These are phyloP conservation scores for Ganoderma leucocontextum DNA, from an alignment of 1,284 basidiomycete species.

Conservation along the genomic window DNA sequence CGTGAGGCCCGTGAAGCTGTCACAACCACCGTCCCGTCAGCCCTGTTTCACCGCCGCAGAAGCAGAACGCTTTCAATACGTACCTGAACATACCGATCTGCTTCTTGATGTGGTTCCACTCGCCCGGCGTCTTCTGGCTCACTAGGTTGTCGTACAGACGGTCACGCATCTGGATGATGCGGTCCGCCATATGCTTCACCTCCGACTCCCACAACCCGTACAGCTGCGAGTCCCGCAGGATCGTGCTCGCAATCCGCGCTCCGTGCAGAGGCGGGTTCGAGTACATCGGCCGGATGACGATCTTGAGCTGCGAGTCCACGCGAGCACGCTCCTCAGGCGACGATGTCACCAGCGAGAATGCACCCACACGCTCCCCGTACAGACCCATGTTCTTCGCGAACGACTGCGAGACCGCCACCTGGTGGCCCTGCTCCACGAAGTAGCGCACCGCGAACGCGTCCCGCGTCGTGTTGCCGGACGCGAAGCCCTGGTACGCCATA, in stretches of 20 bases:
- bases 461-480: slow-evolving; percentile 86
- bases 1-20: slow-evolving; percentile 88
- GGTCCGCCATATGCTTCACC: slow-evolving; percentile 94
- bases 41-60: not conserved
- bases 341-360: slow-evolving; percentile 86
- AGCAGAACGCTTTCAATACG: slow-evolving; percentile 23
- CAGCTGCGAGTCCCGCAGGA: slow-evolving; percentile 80
- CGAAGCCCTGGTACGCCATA: slow-evolving; percentile 98
- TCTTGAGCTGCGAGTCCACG: slow-evolving; percentile 94
- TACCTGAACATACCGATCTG: slow-evolving; percentile 97
- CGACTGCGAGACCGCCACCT: slow-evolving; percentile 88
- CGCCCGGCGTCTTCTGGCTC: slow-evolving; percentile 88
- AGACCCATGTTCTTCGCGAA: slow-evolving; percentile 99
- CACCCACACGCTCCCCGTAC: slow-evolving; percentile 96
- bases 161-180: slow-evolving; percentile 97
- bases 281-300: slow-evolving; percentile 97
- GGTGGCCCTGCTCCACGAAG: slow-evolving; percentile 91
- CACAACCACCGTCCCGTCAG: slow-evolving; percentile 13
- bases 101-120: slow-evolving; percentile 96
- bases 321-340: slow-evolving; percentile 87
- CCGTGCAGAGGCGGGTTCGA: slow-evolving; percentile 98
- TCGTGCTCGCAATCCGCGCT: slow-evolving; percentile 88
- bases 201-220: slow-evolving; percentile 91
- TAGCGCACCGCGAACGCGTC: slow-evolving; percentile 97
- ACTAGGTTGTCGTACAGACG: slow-evolving; percentile 84